Evolutionary conservation across 148 eudicot genomes (phyloP).

Genomic region (Fagopyrum tataricum): DNA sequence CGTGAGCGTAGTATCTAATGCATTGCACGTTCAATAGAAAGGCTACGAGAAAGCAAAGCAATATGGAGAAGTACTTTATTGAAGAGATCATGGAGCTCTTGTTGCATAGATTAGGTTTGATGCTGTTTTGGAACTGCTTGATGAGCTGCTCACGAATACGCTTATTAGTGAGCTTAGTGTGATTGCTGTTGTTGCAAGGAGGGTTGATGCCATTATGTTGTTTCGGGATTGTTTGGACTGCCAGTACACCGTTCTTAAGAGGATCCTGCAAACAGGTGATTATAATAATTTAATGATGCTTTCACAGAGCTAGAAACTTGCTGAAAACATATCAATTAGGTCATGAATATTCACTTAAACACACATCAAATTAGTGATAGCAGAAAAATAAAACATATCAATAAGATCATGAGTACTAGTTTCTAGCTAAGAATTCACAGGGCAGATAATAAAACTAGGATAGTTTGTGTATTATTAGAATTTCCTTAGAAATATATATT

Average conservation of each 20-base stretch:
- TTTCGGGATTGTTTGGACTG: conserved; percentile 55
- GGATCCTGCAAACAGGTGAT: conserved; percentile 28
- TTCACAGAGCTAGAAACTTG: too few relatives aligned
- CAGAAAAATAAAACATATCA: too few relatives aligned
- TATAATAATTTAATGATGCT: too few relatives aligned
- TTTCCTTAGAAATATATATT: too few relatives aligned
- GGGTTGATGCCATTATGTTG: conserved; percentile 80
- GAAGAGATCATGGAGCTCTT: conserved; percentile 36
- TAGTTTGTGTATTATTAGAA: too few relatives aligned
- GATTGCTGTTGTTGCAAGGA: conserved; percentile 70
- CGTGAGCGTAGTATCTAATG: conserved; percentile 73
- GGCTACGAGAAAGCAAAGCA: conserved; percentile 71
- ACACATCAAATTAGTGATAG: too few relatives aligned
- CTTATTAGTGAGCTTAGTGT: conserved; percentile 71
- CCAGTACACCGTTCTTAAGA: conserved; percentile 13
- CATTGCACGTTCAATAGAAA: conserved; percentile 70
- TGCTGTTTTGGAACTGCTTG: conserved; percentile 24
- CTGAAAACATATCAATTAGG: too few relatives aligned
- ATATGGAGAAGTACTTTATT: conserved; percentile 57
- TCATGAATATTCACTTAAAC: too few relatives aligned
- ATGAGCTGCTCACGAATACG: conserved; percentile 58
- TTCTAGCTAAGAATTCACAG: too few relatives aligned
- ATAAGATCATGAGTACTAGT: too few relatives aligned
- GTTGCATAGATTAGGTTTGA: conserved; percentile 37
- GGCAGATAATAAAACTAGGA: too few relatives aligned